phyloP scores from a whole-genome alignment of 2,329 filamentous ascomycete species.

The Dactylellina sp. region DNA sequence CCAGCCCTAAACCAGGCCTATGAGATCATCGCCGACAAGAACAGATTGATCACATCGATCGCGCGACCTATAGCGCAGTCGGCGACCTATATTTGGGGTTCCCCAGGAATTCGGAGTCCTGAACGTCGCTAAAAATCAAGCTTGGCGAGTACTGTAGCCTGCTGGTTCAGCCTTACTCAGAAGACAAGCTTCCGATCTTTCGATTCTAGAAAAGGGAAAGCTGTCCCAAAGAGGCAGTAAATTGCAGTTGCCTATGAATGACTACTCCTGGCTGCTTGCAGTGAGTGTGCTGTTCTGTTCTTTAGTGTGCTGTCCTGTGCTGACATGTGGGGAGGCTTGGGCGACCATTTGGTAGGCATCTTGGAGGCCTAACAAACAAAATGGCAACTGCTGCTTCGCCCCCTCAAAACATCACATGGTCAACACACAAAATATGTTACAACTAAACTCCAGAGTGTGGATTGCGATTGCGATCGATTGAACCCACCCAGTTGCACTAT shows the following conservation, averaged over 20 bases:
- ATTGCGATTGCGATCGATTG: too few species aligned
- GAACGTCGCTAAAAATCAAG: background rate
- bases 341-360: background rate
- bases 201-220: background rate
- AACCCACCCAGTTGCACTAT: too few species aligned
- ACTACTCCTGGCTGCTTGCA: too few species aligned
- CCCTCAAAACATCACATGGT: constrained; percentile 12
- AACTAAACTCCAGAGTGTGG: too few species aligned
- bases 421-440: constrained; percentile 2
- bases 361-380: constrained; percentile 1
- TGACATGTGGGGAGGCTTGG: too few species aligned
- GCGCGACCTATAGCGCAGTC: background rate
- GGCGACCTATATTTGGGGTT: background rate
- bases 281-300: too few species aligned
- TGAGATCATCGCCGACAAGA: too few species aligned
- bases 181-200: background rate
- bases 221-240: background rate
- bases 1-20: too few species aligned
- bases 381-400: constrained; percentile 3
- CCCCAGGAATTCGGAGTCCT: background rate
- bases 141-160: background rate
- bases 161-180: background rate
- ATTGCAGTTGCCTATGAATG: constrained; percentile 9
- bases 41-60: too few species aligned
- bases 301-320: too few species aligned